These are phyloP conservation scores for Bruguiera parviflora DNA, from an alignment of 345 rosid genomes.

Conservation along the genomic window DNA sequence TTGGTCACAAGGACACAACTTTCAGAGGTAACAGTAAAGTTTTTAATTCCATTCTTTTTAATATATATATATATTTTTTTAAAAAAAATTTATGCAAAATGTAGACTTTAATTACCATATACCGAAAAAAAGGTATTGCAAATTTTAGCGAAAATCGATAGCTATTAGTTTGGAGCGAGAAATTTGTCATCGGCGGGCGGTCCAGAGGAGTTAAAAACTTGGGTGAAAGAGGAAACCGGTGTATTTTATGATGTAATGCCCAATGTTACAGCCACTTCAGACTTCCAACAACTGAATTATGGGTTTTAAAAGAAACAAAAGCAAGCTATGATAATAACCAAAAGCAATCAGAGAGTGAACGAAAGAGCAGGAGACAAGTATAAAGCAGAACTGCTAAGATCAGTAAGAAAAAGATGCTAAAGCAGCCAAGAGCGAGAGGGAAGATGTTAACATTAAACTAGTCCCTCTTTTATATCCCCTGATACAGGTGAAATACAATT, in stretches of 20 bases:
- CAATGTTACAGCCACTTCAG: background rate
- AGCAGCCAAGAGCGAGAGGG: constrained; percentile 11
- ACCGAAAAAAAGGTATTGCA: no score
- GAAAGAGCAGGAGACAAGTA: background rate
- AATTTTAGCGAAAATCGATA: no score
- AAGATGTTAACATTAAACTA: background rate
- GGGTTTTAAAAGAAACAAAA: background rate
- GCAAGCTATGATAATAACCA: no score
- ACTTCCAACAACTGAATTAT: background rate
- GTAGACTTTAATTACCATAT: no score
- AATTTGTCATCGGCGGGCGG: background rate
- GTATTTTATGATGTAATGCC: background rate
- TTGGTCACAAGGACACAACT: no score
- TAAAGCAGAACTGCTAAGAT: background rate
- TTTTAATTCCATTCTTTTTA: no score
- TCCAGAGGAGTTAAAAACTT: background rate
- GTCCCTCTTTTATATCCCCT: constrained; percentile 14
- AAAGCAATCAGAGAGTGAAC: background rate
- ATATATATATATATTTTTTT: no score
- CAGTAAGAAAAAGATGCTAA: background rate
- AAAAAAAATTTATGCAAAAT: no score
- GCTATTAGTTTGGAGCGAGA: background rate
- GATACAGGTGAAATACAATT: constrained; percentile 17
- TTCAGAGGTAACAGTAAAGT: no score
- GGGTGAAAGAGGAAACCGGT: background rate